Evolutionary conservation across 495 filamentous ascomycete genomes (phyloP).

Genomic region (Neurospora sp.): DNA sequence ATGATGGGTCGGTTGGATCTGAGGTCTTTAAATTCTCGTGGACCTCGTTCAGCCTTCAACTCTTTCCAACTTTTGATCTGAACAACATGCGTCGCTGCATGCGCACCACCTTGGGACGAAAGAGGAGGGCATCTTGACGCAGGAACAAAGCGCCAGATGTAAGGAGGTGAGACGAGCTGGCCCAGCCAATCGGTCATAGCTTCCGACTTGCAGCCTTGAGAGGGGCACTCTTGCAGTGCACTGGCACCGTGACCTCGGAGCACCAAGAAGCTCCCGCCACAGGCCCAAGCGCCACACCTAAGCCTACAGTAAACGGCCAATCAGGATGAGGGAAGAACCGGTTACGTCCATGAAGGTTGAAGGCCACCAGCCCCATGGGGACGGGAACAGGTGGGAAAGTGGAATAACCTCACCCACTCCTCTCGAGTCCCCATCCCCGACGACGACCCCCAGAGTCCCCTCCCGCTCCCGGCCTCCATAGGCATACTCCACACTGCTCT

Average conservation of each 20-base stretch:
- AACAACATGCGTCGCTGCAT: not conserved
- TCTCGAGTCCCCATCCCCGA: not conserved
- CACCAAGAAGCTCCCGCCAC: not conserved
- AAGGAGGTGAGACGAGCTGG: not conserved
- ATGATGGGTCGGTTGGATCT: not conserved
- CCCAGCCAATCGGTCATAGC: not conserved
- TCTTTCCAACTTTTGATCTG: not conserved
- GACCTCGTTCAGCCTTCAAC: not conserved
- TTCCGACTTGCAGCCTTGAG: not conserved
- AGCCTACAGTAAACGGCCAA: not conserved
- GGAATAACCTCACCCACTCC: slow-evolving; percentile 5
- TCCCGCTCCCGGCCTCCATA: slow-evolving; percentile 22
- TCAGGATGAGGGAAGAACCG: not conserved
- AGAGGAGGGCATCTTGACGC: not conserved
- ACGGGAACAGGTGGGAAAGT: not conserved
- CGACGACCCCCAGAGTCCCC: slow-evolving; percentile 1
- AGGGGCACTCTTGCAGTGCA: not conserved
- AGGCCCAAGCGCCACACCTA: not conserved
- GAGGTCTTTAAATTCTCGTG: not conserved
- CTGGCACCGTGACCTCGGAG: not conserved
- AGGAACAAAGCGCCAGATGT: not conserved
- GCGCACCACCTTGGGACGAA: not conserved
- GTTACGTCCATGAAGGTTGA: not conserved
- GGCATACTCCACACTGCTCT: slow-evolving; percentile 34
- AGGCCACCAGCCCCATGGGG: not conserved